A percentile compares a stretch with the other conserved stretches of the same genome.
These are phyloP conservation scores for Syncephalastrum racemosum DNA, from an alignment of 371 early-diverging fungal genomes.

Conservation along the genomic window DNA sequence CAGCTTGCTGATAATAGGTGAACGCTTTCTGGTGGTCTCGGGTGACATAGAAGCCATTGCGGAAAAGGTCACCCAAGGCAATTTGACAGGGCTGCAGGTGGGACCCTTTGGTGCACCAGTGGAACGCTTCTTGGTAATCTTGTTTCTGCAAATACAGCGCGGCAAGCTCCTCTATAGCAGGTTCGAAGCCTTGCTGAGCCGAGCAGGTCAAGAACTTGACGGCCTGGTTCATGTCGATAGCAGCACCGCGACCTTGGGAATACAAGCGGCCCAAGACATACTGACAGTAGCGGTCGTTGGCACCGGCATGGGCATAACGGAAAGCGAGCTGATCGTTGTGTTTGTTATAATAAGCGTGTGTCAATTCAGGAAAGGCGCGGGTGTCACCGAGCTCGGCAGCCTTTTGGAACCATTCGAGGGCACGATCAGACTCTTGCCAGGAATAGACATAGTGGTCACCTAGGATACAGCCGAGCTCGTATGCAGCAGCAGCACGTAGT, in stretches of 20 bases:
- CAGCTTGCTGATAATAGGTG: conserved; percentile 43
- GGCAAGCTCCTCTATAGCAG: conserved; percentile 42
- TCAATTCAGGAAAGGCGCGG: conserved; percentile 43
- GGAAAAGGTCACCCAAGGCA: conserved; percentile 43
- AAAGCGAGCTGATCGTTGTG: conserved; percentile 25
- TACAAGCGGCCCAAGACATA: conserved; percentile 42
- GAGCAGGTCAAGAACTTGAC: conserved; percentile 35
- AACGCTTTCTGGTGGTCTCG: conserved; percentile 43
- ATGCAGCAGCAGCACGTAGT: conserved; percentile 33
- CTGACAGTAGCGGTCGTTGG: conserved; percentile 45
- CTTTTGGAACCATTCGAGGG: conserved; percentile 37
- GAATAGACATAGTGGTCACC: conserved; percentile 44
- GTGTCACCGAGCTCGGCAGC: conserved; percentile 38
- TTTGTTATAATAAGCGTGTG: conserved; percentile 37
- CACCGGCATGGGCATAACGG: conserved; percentile 36
- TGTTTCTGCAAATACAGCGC: conserved; percentile 30
- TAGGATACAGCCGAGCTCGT: conserved; percentile 44
- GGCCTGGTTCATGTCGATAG: conserved; percentile 24
- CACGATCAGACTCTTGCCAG: conserved; percentile 20
- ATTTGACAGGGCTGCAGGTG: conserved; percentile 42
- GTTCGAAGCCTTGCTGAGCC: conserved; percentile 40
- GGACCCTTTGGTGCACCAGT: conserved; percentile 24
- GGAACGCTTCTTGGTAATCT: conserved; percentile 31
- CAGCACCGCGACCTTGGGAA: conserved; percentile 24
- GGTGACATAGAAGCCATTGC: conserved; percentile 36